phyloP scores from a whole-genome alignment of 2,329 filamentous ascomycete genomes.

The Conoideocrella luteorostrata region DNA sequence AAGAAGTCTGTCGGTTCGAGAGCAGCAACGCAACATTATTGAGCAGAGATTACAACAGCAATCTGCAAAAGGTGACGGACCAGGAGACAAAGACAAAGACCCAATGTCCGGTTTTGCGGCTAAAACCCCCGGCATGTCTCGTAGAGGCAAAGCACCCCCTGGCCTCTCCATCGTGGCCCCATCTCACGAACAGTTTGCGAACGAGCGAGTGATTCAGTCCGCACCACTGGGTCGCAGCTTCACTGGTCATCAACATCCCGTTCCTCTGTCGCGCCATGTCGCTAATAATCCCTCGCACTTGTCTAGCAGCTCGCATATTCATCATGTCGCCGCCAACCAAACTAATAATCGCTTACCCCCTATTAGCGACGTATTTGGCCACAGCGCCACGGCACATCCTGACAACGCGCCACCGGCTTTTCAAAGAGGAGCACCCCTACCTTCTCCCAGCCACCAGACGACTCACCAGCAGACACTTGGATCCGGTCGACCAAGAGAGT shows the following conservation, averaged over 20 bases:
- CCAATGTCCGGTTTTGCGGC: conserved; percentile 42
- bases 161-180: conserved; percentile 93
- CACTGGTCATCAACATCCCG: conserved; percentile 77
- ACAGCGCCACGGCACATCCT: conserved; percentile 60
- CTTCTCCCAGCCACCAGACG: conserved; percentile 70
- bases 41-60: conserved; percentile 86
- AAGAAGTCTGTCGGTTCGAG: conserved; percentile 84
- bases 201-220: conserved; percentile 94
- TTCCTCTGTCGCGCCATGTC: conserved; percentile 69
- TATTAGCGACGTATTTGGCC: conserved; percentile 90
- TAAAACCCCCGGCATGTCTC: conserved; percentile 68
- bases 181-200: conserved; percentile 83
- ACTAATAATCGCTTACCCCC: conserved; percentile 89
- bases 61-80: conserved; percentile 68
- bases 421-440: conserved; percentile 61
- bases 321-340: conserved; percentile 81
- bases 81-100: conserved; percentile 49
- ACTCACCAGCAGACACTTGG: conserved; percentile 44
- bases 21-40: conserved; percentile 92
- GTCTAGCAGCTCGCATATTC: conserved; percentile 80
- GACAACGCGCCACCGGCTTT: conserved; percentile 43
- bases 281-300: conserved; percentile 77
- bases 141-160: conserved; percentile 74
- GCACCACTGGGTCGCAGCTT: conserved; percentile 93
- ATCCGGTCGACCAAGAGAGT: conserved; percentile 68